phyloP scores from a whole-genome alignment of 306 rosid genomes.

The Malus sylvestris region DNA sequence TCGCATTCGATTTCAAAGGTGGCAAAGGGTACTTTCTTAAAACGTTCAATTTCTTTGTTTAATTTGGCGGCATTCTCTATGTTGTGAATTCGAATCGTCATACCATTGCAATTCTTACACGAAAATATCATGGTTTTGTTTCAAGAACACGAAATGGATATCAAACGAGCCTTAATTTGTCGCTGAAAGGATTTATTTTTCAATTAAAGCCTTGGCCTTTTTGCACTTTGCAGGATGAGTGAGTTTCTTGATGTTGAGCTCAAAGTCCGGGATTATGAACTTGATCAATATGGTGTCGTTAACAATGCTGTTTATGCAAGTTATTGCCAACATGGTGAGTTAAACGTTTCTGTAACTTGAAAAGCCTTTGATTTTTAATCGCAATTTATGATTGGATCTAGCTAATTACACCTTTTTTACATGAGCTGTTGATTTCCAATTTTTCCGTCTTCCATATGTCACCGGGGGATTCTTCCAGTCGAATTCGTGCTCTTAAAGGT shows the following conservation, averaged over 20 bases:
- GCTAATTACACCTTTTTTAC: background rate
- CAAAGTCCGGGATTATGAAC: constrained; percentile 87
- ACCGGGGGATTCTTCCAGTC: background rate
- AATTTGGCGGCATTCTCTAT: background rate
- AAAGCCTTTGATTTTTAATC: background rate
- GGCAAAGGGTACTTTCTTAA: constrained; percentile 50
- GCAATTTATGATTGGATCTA: background rate
- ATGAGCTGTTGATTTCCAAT: background rate
- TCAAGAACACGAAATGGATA: no score
- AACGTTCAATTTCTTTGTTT: background rate
- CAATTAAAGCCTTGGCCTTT: no score
- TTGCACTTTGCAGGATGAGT: no score
- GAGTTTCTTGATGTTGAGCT: constrained; percentile 54
- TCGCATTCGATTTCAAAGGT: constrained; percentile 29
- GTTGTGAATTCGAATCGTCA: background rate
- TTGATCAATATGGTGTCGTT: constrained; percentile 91
- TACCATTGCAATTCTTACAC: background rate
- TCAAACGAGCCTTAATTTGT: no score
- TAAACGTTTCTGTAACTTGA: background rate
- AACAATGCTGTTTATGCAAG: constrained; percentile 89
- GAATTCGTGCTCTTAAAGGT: background rate
- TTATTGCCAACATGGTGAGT: constrained; percentile 86
- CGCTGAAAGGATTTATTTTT: no score
- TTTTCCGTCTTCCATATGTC: background rate
- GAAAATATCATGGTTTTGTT: background rate